Evolutionary conservation across 768 basidiomycete species (phyloP).

Genomic region (Roridomyces roridus): DNA sequence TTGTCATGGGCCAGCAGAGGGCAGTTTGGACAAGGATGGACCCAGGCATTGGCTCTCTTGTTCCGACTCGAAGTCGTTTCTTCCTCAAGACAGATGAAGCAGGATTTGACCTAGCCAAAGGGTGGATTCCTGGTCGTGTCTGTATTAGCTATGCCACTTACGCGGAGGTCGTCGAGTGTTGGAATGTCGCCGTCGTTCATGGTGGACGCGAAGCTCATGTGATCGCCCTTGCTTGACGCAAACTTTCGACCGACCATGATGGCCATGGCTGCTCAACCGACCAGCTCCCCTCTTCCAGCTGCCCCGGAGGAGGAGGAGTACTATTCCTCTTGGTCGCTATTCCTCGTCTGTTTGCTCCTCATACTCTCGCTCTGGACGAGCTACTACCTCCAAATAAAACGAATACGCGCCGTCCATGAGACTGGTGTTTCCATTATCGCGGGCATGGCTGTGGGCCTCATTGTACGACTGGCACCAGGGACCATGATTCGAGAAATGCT

Average conservation of each 20-base stretch:
- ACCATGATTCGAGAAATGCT: conserved; percentile 97
- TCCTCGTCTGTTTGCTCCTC: conserved; percentile 90
- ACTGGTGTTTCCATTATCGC: conserved; percentile 95
- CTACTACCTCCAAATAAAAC: conserved; percentile 97
- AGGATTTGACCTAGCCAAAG: conserved; percentile 15
- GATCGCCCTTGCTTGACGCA: too few relatives aligned
- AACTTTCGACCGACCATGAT: too few relatives aligned
- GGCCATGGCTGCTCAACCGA: conserved; percentile 25
- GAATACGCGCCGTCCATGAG: conserved; percentile 95
- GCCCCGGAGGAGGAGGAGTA: conserved; percentile 82
- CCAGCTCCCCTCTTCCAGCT: conserved; percentile 34
- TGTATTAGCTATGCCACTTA: background rate
- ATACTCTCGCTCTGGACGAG: conserved; percentile 95
- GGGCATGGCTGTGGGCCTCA: conserved; percentile 93
- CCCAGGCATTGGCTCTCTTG: conserved; percentile 3
- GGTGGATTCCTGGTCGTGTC: background rate
- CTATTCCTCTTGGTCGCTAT: conserved; percentile 93
- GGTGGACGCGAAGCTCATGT: too few relatives aligned
- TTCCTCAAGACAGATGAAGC: conserved; percentile 24
- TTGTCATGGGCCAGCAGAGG: conserved; percentile 18
- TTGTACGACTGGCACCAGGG: conserved; percentile 89
- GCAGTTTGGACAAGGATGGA: conserved; percentile 23
- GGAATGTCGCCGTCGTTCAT: conserved; percentile 1
- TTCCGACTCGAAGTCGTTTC: conserved; percentile 4
- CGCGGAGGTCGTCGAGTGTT: conserved; percentile 18